Base-by-base conservation (phyloP, 2,329 filamentous ascomycete species). In the Monosporascus sp. region DNA sequence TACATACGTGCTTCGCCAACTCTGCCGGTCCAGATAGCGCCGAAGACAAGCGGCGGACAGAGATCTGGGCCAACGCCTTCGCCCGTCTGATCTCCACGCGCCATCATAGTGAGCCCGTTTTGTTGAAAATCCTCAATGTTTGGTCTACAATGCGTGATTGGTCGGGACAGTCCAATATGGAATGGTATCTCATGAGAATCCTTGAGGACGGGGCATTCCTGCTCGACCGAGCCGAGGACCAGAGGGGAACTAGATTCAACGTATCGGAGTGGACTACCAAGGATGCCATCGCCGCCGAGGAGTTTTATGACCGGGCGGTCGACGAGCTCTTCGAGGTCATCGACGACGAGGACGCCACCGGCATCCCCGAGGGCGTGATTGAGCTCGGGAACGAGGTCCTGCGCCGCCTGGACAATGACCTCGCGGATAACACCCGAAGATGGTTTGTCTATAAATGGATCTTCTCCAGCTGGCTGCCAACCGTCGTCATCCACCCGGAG, bases 141-240 rank as follows among this genome's bases (percentile, higher is more conserved):
- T 97, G 91, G 89, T 86, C 90, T 50, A 80, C 85, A 52, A 89
- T 92, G 80, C 85, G 90, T 57, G 87, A 92, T 70, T 97, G 93
- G 92, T 88, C 90, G 41, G 91, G 91, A 53, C 91, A 88, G 64
- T 84, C 87, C 61, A 94, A 91, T 59, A 85, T 99, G 78, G 92
- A 97, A 73, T 88, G 91, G 73, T 97, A 93, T 69, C 82, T 99
- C 14, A 94, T 96, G 89, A 90, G 94, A 68, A 90, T 95, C 56
- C 82, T 99, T 34, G 90, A 96, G 71, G 89, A 95, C 63, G 94
- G 94, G 60, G 88, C 91, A 40, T 97, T 97, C 67, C 78, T 97
- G 53, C 78, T 97, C 62, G 91, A 96, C 66, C 86, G 88, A 66
- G 86, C 90, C 64, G 89, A 92, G 69, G 88, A 91, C 66, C 87